Percentiles rank a stretch among this genome's conserved stretches.
Evolutionary conservation across 2,329 filamentous ascomycete genomes (phyloP).

Genomic region (Lasiodiplodia sp.): DNA sequence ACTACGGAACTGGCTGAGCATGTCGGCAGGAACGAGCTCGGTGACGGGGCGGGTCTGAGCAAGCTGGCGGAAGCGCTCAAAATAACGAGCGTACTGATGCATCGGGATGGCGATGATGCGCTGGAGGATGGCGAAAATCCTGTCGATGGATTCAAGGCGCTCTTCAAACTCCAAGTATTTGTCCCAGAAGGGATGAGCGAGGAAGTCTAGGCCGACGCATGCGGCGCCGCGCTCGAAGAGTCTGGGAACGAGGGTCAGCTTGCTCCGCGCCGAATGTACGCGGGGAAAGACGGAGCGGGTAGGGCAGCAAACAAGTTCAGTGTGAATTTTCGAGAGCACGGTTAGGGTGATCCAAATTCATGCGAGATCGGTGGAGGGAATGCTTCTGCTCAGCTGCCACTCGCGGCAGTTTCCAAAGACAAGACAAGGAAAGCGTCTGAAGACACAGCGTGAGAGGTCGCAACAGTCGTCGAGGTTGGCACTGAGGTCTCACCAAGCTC

Average conservation of each 20-base stretch:
- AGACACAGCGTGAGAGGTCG: slow-evolving; percentile 38
- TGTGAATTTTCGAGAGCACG: slow-evolving; percentile 26
- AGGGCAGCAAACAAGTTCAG: slow-evolving; percentile 53
- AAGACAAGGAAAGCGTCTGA: slow-evolving; percentile 55
- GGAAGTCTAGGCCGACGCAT: slow-evolving; percentile 88
- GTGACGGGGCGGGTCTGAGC: slow-evolving; percentile 74
- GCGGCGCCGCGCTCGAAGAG: slow-evolving; percentile 90
- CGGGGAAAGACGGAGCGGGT: slow-evolving; percentile 40
- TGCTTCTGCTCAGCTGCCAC: slow-evolving; percentile 26
- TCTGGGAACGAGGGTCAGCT: slow-evolving; percentile 61
- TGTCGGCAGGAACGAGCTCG: slow-evolving; percentile 75
- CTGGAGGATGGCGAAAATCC: slow-evolving; percentile 81
- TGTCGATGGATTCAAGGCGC: slow-evolving; percentile 81
- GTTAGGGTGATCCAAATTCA: slow-evolving; percentile 27
- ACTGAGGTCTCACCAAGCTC: slow-evolving; percentile 37
- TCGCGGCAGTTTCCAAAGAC: slow-evolving; percentile 32
- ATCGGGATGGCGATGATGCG: slow-evolving; percentile 89
- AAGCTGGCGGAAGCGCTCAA: slow-evolving; percentile 84
- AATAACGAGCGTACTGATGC: slow-evolving; percentile 95
- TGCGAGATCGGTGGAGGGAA: slow-evolving; percentile 28
- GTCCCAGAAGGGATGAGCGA: slow-evolving; percentile 97
- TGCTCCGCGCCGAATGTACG: slow-evolving; percentile 30
- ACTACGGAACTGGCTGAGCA: slow-evolving; percentile 70
- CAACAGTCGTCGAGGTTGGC: slow-evolving; percentile 33
- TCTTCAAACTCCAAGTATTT: slow-evolving; percentile 98